These are phyloP conservation scores for Claviceps sp. DNA, from an alignment of 2,329 filamentous ascomycete species.

Conservation along the genomic window DNA sequence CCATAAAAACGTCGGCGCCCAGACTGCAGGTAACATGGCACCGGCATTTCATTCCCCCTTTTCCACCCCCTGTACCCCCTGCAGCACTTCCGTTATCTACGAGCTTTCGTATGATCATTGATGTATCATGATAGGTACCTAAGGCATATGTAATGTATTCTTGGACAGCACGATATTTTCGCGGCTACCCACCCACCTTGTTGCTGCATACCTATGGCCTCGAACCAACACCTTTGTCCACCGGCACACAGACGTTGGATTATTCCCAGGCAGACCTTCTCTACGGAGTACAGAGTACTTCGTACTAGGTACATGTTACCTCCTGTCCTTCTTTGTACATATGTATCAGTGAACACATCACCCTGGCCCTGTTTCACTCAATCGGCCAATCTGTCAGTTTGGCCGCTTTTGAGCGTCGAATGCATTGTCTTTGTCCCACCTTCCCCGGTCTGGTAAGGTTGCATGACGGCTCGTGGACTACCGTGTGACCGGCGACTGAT, in stretches of 20 bases:
- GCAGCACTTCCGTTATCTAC: background rate
- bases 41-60: background rate
- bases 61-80: background rate
- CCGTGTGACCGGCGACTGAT: conserved; percentile 2
- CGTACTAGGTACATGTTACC: background rate
- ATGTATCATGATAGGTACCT: background rate
- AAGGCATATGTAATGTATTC: background rate
- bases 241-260: conserved; percentile 4
- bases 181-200: background rate
- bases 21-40: background rate
- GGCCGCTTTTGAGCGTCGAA: conserved; percentile 10
- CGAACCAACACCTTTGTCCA: background rate
- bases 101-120: background rate
- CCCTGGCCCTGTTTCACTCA: conserved; percentile 10
- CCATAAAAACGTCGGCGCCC: background rate
- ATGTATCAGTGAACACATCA: conserved; percentile 9
- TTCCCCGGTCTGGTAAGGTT: conserved; percentile 1
- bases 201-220: background rate
- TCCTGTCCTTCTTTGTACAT: conserved; percentile 1
- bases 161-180: background rate
- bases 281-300: too few relatives aligned
- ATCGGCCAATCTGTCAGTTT: conserved; percentile 11
- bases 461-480: background rate
- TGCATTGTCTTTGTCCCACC: conserved; percentile 7
- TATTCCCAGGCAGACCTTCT: too few relatives aligned